phyloP scores from a whole-genome alignment of 441 rosid species.

The Erysimum cheiri region DNA sequence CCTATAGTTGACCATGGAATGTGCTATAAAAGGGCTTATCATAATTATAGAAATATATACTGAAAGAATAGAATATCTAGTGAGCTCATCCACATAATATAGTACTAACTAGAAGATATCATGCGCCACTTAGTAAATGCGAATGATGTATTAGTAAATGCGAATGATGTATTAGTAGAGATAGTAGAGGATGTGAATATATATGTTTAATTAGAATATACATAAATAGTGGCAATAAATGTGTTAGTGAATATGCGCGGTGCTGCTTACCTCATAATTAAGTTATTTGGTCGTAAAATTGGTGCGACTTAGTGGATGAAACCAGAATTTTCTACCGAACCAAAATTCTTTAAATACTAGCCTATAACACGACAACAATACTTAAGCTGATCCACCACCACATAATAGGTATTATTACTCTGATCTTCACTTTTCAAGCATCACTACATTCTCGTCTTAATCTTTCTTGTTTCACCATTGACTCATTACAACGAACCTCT shows the following conservation, averaged over 20 bases:
- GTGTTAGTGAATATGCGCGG: constrained; percentile 33
- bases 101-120: constrained; percentile 29
- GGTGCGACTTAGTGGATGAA: constrained; percentile 35
- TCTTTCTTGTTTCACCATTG: constrained; percentile 28
- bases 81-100: constrained; percentile 36
- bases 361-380: constrained; percentile 37
- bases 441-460: constrained; percentile 11
- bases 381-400: constrained; percentile 34
- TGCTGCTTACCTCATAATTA: constrained; percentile 36
- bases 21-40: constrained; percentile 27
- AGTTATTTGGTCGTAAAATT: constrained; percentile 2
- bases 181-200: constrained; percentile 28
- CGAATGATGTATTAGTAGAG: too few species aligned
- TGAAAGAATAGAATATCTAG: background rate
- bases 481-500: constrained; percentile 3
- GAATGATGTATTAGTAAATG: constrained; percentile 26
- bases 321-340: constrained; percentile 39
- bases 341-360: constrained; percentile 38
- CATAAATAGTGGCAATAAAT: constrained; percentile 25
- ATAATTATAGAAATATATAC: background rate
- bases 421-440: constrained; percentile 17
- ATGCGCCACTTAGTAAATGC: constrained; percentile 37
- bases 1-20: constrained; percentile 24
- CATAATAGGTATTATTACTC: constrained; percentile 24
- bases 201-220: constrained; percentile 19